phyloP scores from a whole-genome alignment of 73 alveolate species.

The Durusdinium trenchii region DNA sequence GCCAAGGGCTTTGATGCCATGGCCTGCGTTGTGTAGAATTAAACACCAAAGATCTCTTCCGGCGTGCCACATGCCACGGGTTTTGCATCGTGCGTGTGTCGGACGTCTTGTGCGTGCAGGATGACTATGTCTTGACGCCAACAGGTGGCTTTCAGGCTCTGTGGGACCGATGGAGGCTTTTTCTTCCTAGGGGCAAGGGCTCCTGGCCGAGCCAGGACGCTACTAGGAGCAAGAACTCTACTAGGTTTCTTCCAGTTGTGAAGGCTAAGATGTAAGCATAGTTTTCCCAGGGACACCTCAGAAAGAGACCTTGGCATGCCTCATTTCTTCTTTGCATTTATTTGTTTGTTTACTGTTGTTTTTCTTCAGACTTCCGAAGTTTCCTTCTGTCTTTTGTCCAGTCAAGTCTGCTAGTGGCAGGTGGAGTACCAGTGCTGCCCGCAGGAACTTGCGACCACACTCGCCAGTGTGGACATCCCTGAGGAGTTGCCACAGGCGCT shows the following conservation, averaged over 20 bases:
- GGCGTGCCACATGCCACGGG: not conserved
- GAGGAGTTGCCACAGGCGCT: no score
- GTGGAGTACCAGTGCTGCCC: conserved; percentile 90
- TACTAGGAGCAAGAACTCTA: not conserved
- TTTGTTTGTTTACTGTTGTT: not conserved
- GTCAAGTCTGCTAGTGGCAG: not conserved
- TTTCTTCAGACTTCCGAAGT: not conserved
- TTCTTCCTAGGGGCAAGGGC: no score
- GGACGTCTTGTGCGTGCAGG: not conserved
- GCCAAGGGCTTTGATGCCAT: no score
- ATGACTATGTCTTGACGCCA: conserved; percentile 81
- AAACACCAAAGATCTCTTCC: not conserved
- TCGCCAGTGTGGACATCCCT: not conserved
- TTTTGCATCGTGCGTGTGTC: not conserved
- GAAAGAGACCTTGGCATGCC: not conserved
- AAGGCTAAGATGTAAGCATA: not conserved
- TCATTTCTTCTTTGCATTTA: not conserved
- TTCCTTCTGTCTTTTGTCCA: not conserved
- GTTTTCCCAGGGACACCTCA: not conserved
- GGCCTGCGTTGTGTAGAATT: not conserved
- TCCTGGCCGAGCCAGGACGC: no score
- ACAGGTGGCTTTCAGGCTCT: conserved; percentile 79
- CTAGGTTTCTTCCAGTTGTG: not conserved
- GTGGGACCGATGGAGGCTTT: no score
- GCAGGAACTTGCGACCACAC: conserved; percentile 32